These are phyloP conservation scores for Canavalia gladiata DNA, from an alignment of 306 rosid genomes.

Conservation along the genomic window DNA sequence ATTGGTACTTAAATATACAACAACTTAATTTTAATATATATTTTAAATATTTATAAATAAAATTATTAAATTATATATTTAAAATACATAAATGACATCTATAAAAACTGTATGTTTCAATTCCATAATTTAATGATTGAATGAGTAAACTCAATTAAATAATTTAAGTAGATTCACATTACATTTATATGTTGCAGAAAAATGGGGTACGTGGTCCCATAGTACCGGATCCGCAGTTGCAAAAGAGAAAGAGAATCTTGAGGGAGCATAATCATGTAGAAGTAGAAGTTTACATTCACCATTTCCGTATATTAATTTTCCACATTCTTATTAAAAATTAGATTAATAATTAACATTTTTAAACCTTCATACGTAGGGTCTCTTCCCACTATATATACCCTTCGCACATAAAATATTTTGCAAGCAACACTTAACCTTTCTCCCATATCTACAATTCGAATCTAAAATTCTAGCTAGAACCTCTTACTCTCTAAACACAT, in stretches of 20 bases:
- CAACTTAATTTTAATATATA: too few species aligned
- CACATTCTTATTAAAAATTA: slow-evolving; percentile 21
- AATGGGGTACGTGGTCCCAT: not conserved
- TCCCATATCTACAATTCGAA: not conserved
- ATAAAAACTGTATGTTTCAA: too few species aligned
- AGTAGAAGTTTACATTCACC: slow-evolving; percentile 41
- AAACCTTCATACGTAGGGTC: not conserved
- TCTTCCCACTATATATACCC: slow-evolving; percentile 62
- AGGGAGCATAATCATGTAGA: slow-evolving; percentile 53
- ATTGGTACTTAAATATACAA: too few species aligned
- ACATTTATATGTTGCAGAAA: not conserved
- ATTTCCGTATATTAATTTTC: not conserved
- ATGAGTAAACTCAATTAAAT: not conserved
- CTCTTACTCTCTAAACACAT: slow-evolving; percentile 39
- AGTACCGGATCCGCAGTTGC: slow-evolving; percentile 7
- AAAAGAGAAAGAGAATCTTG: slow-evolving; percentile 58
- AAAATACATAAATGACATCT: too few species aligned
- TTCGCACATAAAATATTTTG: not conserved
- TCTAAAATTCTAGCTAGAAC: not conserved
- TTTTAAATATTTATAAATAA: too few species aligned
- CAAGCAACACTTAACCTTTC: slow-evolving; percentile 33
- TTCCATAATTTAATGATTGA: not conserved
- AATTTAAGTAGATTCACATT: not conserved
- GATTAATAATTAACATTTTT: not conserved
- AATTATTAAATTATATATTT: too few species aligned